Conservation (phyloP, 2,329 filamentous ascomycete genomes). For the Calonectria pseudoreteaudii region DNA sequence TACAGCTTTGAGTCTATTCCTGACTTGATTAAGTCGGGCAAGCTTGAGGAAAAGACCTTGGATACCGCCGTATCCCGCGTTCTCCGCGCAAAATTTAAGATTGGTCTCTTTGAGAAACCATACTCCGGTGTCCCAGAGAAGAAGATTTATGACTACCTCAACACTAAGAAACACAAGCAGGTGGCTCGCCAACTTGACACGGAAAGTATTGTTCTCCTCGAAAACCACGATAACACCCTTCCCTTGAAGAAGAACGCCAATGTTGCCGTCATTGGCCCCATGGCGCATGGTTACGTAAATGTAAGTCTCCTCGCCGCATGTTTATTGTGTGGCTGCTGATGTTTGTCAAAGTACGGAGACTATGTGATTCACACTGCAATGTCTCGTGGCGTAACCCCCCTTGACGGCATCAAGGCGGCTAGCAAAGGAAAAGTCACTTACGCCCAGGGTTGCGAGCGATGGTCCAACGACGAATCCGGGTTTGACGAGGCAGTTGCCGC, state of each 20-base stretch:
- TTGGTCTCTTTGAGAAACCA: constrained; percentile 79
- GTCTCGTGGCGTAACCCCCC: constrained; percentile 74
- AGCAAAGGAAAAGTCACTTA: constrained; percentile 73
- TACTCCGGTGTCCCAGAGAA: constrained; percentile 69
- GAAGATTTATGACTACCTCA: constrained; percentile 68
- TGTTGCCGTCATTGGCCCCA: constrained; percentile 80
- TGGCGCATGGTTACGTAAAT: constrained; percentile 79
- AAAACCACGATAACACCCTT: constrained; percentile 66
- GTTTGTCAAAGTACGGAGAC: constrained; percentile 69
- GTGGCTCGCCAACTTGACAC: constrained; percentile 73
- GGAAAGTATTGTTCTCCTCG: constrained; percentile 71
- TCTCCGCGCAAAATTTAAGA: constrained; percentile 75
- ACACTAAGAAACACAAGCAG: constrained; percentile 68
- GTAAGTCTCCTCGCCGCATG: constrained; percentile 52
- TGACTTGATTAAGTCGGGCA: constrained; percentile 70
- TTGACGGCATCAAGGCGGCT: constrained; percentile 74
- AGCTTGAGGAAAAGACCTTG: constrained; percentile 69
- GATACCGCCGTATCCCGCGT: constrained; percentile 74
- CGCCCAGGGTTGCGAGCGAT: constrained; percentile 77
- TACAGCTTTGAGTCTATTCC: constrained; percentile 78
- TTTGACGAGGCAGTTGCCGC: constrained; percentile 75
- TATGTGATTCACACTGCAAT: constrained; percentile 76
- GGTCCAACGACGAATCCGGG: constrained; percentile 76
- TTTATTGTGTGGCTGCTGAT: constrained; percentile 16
- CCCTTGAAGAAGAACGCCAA: constrained; percentile 73